These are phyloP conservation scores for Serendipita indica DNA, from an alignment of 768 basidiomycete species.

Conservation along the genomic window DNA sequence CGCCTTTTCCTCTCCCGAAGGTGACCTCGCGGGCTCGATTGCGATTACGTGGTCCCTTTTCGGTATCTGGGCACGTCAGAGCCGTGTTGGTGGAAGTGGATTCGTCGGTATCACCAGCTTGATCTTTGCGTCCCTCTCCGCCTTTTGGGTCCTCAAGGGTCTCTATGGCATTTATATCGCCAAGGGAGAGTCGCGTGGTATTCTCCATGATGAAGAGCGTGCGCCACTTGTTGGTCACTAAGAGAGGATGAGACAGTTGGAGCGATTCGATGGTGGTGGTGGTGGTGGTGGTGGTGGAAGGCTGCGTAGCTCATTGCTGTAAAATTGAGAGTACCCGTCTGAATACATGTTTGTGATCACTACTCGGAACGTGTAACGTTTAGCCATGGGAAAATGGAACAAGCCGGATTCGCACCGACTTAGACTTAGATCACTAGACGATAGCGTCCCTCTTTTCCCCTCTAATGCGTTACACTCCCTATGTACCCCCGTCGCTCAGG, in stretches of 20 bases:
- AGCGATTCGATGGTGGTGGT: too few relatives aligned
- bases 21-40: slow-evolving; percentile 83
- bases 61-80: slow-evolving; percentile 59
- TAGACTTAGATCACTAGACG: too few relatives aligned
- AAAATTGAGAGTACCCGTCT: too few relatives aligned
- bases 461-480: too few relatives aligned
- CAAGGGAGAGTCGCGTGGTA: slow-evolving; percentile 28
- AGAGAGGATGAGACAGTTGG: background rate
- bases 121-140: slow-evolving; percentile 60
- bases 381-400: too few relatives aligned
- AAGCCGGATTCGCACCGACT: too few relatives aligned
- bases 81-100: background rate
- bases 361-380: too few relatives aligned
- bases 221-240: slow-evolving; percentile 49
- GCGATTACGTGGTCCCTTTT: slow-evolving; percentile 90
- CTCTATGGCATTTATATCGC: slow-evolving; percentile 33
- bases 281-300: too few relatives aligned
- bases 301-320: too few relatives aligned
- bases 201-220: slow-evolving; percentile 74
- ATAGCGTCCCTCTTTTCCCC: too few relatives aligned
- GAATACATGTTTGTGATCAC: too few relatives aligned
- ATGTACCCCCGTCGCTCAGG: too few relatives aligned
- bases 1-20: slow-evolving; percentile 78
- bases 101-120: slow-evolving; percentile 3
- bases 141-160: slow-evolving; percentile 75